phyloP scores from a whole-genome alignment of 257 asterid genomes.

The Lithospermum erythrorhizon region DNA sequence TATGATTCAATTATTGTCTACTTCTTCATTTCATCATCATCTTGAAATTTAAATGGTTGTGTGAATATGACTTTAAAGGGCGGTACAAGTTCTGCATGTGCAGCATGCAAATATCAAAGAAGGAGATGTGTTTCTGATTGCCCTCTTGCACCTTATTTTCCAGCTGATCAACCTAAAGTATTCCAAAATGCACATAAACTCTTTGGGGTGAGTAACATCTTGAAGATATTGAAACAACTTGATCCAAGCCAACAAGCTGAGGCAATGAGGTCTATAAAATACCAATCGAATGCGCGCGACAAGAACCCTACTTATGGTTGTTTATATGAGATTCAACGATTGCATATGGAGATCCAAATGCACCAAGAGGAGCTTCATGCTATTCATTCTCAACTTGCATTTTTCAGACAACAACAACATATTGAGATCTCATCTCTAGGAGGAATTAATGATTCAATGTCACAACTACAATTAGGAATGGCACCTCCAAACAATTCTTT shows the following conservation, averaged over 20 bases:
- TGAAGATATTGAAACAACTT: slow-evolving; percentile 47
- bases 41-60: too few species aligned
- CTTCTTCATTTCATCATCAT: too few species aligned
- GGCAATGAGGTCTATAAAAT: slow-evolving; percentile 69
- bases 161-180: slow-evolving; percentile 69
- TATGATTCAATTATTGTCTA: too few species aligned
- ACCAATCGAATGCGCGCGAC: slow-evolving; percentile 56
- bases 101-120: slow-evolving; percentile 84
- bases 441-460: slow-evolving; percentile 25
- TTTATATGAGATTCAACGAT: slow-evolving; percentile 38
- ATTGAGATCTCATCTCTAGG: slow-evolving; percentile 28
- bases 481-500: slow-evolving; percentile 19
- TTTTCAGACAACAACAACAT: slow-evolving; percentile 37
- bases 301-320: slow-evolving; percentile 69
- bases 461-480: slow-evolving; percentile 54
- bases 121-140: slow-evolving; percentile 66
- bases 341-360: slow-evolving; percentile 33
- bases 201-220: slow-evolving; percentile 69
- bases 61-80: slow-evolving; percentile 66
- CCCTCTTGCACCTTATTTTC: slow-evolving; percentile 75
- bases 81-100: slow-evolving; percentile 91
- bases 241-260: slow-evolving; percentile 42
- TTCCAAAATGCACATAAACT: slow-evolving; percentile 68
- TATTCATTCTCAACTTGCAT: slow-evolving; percentile 49
- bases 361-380: slow-evolving; percentile 60